A percentile compares a stretch with the other conserved stretches of the same genome.
These are phyloP conservation scores for Cenchrus americanus DNA, from an alignment of 176 grass and related monocot species.

Conservation along the genomic window DNA sequence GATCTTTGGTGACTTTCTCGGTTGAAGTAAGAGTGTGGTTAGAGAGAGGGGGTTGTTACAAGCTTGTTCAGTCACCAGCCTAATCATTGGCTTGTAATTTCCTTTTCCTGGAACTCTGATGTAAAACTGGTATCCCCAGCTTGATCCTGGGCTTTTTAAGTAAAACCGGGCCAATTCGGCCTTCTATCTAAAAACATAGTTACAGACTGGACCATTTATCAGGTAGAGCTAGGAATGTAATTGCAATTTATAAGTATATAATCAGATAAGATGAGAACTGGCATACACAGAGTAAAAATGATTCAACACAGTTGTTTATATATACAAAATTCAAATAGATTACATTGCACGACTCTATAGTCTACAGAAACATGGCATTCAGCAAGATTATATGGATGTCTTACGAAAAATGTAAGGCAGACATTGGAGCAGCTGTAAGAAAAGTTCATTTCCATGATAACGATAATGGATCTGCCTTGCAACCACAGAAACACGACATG, in stretches of 20 bases:
- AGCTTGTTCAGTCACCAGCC: too few species aligned
- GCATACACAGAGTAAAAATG: neutral
- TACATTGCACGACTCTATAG: neutral
- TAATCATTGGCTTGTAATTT: too few species aligned
- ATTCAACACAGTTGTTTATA: neutral
- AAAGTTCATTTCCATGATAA: neutral
- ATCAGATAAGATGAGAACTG: conserved; percentile 2
- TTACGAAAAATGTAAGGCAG: neutral
- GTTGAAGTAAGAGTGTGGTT: too few species aligned
- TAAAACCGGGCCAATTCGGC: too few species aligned
- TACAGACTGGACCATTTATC: neutral
- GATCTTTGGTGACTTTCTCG: too few species aligned
- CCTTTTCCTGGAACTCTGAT: too few species aligned
- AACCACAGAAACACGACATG: conserved; percentile 18
- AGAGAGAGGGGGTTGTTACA: too few species aligned
- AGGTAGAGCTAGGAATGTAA: neutral
- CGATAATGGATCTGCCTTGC: neutral
- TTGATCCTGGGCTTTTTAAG: too few species aligned
- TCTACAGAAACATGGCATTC: neutral
- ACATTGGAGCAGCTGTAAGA: neutral
- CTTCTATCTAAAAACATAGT: too few species aligned
- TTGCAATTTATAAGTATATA: conserved; percentile 3
- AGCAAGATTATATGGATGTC: neutral
- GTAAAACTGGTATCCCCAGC: too few species aligned
- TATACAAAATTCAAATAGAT: neutral